These are phyloP conservation scores for Neofusicoccum laricinum DNA, from an alignment of 2,329 filamentous ascomycete genomes.

Conservation along the genomic window DNA sequence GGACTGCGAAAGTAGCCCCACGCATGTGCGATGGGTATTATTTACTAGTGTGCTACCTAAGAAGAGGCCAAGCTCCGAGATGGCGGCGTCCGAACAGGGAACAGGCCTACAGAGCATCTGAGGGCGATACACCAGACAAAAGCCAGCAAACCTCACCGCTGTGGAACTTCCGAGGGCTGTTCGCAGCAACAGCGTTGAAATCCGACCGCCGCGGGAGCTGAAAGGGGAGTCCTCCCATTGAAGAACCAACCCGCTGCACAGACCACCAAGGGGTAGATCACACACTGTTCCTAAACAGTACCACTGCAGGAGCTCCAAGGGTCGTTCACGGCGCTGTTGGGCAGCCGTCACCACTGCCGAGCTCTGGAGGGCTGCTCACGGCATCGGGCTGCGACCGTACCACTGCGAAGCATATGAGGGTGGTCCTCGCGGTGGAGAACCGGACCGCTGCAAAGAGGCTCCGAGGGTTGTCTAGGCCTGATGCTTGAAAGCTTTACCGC, in stretches of 20 bases:
- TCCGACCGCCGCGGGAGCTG: background rate
- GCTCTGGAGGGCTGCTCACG: background rate
- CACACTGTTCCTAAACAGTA: background rate
- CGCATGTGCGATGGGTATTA: too few species aligned
- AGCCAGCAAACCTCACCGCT: background rate
- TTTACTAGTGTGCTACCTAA: background rate
- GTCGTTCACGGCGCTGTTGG: background rate
- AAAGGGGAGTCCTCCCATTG: background rate
- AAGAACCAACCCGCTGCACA: background rate
- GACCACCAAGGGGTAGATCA: background rate
- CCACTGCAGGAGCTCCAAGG: background rate
- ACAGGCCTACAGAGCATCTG: background rate
- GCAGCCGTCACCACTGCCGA: background rate
- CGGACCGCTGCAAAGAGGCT: conserved; percentile 1
- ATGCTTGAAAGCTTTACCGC: background rate
- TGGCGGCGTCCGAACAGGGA: background rate
- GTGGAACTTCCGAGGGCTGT: background rate
- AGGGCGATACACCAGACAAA: background rate
- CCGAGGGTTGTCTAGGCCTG: background rate
- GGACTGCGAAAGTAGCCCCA: too few species aligned
- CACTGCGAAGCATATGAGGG: background rate
- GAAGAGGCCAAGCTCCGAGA: background rate
- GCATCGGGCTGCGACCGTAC: background rate
- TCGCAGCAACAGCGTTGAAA: background rate
- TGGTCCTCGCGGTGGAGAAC: conserved; percentile 5